Conservation (phyloP, 2,329 filamentous ascomycete genomes). For the Camillea tinctor region DNA sequence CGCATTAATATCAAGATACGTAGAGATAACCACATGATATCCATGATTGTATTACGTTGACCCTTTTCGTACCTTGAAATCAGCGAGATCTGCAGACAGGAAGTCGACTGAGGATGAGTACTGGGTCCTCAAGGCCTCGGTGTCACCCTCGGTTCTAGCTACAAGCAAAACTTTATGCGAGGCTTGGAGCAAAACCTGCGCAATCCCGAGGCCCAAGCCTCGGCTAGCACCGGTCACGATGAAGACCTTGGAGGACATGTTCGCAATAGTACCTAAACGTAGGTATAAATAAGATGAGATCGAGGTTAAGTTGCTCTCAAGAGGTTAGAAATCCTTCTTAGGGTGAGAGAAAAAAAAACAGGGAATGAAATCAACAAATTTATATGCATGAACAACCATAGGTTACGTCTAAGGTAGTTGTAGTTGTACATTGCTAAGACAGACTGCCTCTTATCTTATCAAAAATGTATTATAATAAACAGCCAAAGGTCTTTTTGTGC, state of each 20-base stretch:
- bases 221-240: constrained; percentile 67
- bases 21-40: neutral
- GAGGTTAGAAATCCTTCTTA: too few relatives aligned
- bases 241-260: constrained; percentile 61
- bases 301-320: too few relatives aligned
- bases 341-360: too few relatives aligned
- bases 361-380: too few relatives aligned
- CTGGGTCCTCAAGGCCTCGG: constrained; percentile 51
- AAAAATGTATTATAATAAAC: neutral
- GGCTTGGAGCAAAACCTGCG: constrained; percentile 49
- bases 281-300: neutral
- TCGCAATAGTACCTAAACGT: constrained; percentile 2
- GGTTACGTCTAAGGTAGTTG: too few relatives aligned
- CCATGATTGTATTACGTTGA: neutral
- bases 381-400: too few relatives aligned
- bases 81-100: constrained; percentile 54
- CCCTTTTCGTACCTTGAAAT: constrained; percentile 48
- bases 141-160: constrained; percentile 49
- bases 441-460: constrained; percentile 12
- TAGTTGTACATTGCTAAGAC: too few relatives aligned
- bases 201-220: constrained; percentile 59
- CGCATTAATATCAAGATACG: neutral
- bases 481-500: too few relatives aligned
- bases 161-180: constrained; percentile 60
- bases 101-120: constrained; percentile 55